phyloP scores from a whole-genome alignment of 163 green algal species.

The Scenedesmus sp. region DNA sequence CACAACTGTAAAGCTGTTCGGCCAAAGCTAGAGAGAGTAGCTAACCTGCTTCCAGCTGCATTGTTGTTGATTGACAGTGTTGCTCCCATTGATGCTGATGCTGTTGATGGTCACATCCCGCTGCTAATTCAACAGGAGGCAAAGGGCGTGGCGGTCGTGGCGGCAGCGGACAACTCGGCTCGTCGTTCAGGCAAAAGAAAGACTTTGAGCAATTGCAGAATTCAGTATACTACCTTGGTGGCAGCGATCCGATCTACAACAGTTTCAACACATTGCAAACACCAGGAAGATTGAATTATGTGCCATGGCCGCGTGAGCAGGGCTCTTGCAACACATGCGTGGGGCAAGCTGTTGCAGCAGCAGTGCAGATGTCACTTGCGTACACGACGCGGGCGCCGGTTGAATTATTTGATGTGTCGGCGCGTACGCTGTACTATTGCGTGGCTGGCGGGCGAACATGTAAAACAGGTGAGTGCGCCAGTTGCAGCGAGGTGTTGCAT shows the following conservation, averaged over 20 bases:
- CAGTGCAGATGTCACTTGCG: not conserved
- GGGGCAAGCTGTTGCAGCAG: slow-evolving; percentile 1
- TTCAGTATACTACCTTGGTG: not conserved
- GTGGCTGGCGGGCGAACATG: not conserved
- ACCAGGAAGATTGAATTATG: not conserved
- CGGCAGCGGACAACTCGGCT: too few species aligned
- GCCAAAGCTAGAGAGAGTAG: not conserved
- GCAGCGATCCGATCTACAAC: not conserved
- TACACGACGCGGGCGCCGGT: not conserved
- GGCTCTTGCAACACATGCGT: not conserved
- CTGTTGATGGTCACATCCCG: not conserved
- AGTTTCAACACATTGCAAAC: slow-evolving; percentile 18
- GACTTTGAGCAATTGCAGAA: not conserved
- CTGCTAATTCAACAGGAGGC: not conserved
- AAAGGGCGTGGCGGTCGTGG: too few species aligned
- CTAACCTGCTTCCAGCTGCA: not conserved
- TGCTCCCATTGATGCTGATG: not conserved
- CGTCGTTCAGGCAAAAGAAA: too few species aligned
- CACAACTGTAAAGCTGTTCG: too few species aligned
- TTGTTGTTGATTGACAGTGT: too few species aligned
- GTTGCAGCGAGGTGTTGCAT: too few species aligned
- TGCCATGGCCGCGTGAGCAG: slow-evolving; percentile 1
- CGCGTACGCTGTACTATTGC: slow-evolving; percentile 14
- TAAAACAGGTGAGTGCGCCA: too few species aligned
- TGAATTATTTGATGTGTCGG: not conserved